phyloP scores from a whole-genome alignment of 495 filamentous ascomycete genomes.

The Glonium stellatum region DNA sequence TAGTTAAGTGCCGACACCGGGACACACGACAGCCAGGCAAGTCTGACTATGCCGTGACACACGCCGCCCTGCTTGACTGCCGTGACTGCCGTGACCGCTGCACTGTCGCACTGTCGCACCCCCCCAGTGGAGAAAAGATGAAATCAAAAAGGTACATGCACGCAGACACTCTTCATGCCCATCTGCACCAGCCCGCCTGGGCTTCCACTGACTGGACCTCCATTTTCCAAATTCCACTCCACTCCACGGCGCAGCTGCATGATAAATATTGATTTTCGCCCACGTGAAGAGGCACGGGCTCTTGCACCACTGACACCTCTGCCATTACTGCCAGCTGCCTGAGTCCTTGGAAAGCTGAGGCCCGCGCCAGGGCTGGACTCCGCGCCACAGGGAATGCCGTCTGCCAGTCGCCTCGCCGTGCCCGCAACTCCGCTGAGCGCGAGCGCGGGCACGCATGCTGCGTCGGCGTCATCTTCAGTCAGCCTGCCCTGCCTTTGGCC shows the following conservation, averaged over 20 bases:
- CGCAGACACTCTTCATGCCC: not conserved
- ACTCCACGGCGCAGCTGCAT: not conserved
- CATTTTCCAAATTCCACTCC: not conserved
- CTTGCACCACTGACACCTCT: too few species aligned
- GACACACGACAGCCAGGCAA: too few species aligned
- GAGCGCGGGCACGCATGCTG: not conserved
- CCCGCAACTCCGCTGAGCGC: not conserved
- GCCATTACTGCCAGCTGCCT: not conserved
- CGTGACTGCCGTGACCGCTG: too few species aligned
- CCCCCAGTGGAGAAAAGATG: too few species aligned
- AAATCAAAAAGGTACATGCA: not conserved
- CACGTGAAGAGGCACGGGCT: constrained; percentile 1
- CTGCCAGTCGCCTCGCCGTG: not conserved
- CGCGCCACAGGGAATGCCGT: not conserved
- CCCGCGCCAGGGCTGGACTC: not conserved
- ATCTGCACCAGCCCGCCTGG: not conserved
- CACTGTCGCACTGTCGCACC: too few species aligned
- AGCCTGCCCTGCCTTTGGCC: not conserved
- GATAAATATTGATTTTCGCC: constrained; percentile 4
- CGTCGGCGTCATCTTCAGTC: not conserved
- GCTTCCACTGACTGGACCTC: not conserved
- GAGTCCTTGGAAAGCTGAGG: not conserved
- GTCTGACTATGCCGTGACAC: too few species aligned
- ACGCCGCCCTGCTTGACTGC: not conserved
- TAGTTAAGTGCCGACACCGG: too few species aligned